Percentiles rank a stretch among this genome's conserved stretches.
These are phyloP conservation scores for Imleria badia DNA, from an alignment of 768 basidiomycete species.

Conservation along the genomic window DNA sequence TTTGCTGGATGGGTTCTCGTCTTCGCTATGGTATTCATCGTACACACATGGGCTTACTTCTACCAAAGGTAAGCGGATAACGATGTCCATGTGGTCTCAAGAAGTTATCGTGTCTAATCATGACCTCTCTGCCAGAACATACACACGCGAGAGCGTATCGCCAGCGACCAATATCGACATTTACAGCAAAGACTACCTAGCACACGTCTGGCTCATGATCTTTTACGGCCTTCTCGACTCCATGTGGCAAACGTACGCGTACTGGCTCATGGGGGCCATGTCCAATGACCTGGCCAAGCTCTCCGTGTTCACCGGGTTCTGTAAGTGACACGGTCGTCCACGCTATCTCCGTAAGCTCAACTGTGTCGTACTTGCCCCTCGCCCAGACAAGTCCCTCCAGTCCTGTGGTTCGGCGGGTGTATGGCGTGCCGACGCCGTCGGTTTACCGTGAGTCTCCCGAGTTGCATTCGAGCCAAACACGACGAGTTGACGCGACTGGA, in stretches of 20 bases:
- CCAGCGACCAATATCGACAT: conserved; percentile 54
- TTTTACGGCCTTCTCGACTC: conserved; percentile 77
- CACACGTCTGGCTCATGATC: conserved; percentile 62
- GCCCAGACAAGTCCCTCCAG: conserved; percentile 69
- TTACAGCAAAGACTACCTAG: conserved; percentile 51
- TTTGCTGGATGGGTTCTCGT: conserved; percentile 70
- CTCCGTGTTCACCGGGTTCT: conserved; percentile 80
- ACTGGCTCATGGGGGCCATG: conserved; percentile 88
- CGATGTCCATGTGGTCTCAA: background rate
- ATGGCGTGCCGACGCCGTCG: conserved; percentile 69
- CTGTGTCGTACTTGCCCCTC: background rate
- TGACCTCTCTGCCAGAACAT: conserved; percentile 27
- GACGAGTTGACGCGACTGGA: background rate
- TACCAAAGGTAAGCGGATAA: conserved; percentile 60
- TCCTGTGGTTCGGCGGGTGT: conserved; percentile 69
- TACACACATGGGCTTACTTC: conserved; percentile 77
- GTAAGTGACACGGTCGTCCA: conserved; percentile 43
- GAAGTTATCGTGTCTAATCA: background rate
- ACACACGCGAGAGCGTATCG: conserved; percentile 55
- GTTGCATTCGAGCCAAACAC: background rate
- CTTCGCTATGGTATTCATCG: conserved; percentile 61
- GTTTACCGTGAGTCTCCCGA: conserved; percentile 57
- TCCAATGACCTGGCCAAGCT: conserved; percentile 79
- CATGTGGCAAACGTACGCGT: conserved; percentile 83
- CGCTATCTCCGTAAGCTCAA: background rate